Evolutionary conservation across 257 asterid species (phyloP).

Genomic region (Jacaranda mimosifolia): DNA sequence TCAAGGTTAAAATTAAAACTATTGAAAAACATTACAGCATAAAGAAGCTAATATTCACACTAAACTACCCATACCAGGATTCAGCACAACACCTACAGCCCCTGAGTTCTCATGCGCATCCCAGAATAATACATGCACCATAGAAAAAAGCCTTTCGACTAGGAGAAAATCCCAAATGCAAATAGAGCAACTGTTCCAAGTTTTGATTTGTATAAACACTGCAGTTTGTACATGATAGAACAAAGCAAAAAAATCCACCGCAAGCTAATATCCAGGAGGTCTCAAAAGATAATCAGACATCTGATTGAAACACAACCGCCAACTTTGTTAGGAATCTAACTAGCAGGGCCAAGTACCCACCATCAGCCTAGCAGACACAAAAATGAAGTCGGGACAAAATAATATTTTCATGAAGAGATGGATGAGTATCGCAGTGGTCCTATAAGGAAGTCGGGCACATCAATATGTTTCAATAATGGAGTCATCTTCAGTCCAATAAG

Average conservation of each 20-base stretch:
- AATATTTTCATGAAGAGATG: conserved; percentile 24
- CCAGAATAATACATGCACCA: too few species aligned
- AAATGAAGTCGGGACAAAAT: not conserved
- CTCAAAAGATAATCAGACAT: not conserved
- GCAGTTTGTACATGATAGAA: not conserved
- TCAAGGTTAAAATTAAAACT: too few species aligned
- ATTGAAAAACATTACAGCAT: too few species aligned
- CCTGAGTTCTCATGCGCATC: too few species aligned
- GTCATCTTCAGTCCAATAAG: conserved; percentile 77
- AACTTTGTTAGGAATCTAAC: not conserved
- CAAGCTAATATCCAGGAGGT: not conserved
- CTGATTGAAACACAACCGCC: not conserved
- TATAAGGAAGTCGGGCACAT: conserved; percentile 54
- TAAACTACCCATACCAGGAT: too few species aligned
- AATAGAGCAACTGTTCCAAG: not conserved
- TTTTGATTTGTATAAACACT: not conserved
- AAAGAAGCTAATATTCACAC: too few species aligned
- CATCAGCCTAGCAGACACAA: too few species aligned
- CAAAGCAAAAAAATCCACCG: not conserved
- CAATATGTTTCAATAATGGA: conserved; percentile 55
- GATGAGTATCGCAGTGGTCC: conserved; percentile 68
- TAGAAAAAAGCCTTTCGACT: too few species aligned
- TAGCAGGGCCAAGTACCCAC: too few species aligned
- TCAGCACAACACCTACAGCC: too few species aligned
- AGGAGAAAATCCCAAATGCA: not conserved